Percentiles rank a stretch among this genome's conserved stretches.
These are phyloP conservation scores for Phialemonium atrogriseum DNA, from an alignment of 2,329 filamentous ascomycete genomes.

Conservation along the genomic window DNA sequence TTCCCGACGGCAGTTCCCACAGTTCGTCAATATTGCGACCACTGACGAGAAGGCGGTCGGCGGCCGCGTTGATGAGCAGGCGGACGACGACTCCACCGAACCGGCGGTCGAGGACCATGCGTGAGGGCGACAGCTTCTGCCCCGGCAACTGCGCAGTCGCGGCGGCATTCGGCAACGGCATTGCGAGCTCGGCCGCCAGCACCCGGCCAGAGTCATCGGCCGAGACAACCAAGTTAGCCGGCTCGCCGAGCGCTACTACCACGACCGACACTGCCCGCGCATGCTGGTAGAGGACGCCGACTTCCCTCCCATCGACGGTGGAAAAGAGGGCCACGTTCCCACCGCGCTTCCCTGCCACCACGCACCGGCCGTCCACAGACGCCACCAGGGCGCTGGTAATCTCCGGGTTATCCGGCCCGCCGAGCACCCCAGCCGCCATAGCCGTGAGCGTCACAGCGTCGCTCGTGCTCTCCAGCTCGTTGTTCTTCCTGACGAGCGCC, in stretches of 20 bases:
- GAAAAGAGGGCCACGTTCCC: conserved; percentile 17
- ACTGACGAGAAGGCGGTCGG: conserved; percentile 14
- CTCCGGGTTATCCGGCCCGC: conserved; percentile 8
- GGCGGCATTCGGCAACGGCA: not conserved
- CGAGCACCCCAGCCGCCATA: conserved; percentile 6
- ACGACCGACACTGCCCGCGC: conserved; percentile 10
- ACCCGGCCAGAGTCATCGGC: conserved; percentile 18
- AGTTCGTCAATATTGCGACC: conserved; percentile 11
- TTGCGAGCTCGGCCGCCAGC: conserved; percentile 11
- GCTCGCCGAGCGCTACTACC: conserved; percentile 10
- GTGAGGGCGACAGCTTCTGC: conserved; percentile 1
- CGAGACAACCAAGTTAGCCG: conserved; percentile 14
- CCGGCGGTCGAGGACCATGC: conserved; percentile 9
- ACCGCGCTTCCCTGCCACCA: conserved; percentile 17
- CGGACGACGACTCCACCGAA: conserved; percentile 8
- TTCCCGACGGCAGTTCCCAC: conserved; percentile 15
- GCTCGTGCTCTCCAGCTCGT: conserved; percentile 13
- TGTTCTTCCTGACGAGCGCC: conserved; percentile 17
- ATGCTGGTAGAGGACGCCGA: conserved; percentile 15
- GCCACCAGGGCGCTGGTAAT: conserved; percentile 13
- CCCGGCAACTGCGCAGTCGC: too few relatives aligned
- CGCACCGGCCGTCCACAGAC: conserved; percentile 9
- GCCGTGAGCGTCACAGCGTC: not conserved
- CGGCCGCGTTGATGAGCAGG: conserved; percentile 10
- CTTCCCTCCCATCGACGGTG: conserved; percentile 8